phyloP scores from a whole-genome alignment of 192 early-diverging fungal species.

The Backusella sp. region DNA sequence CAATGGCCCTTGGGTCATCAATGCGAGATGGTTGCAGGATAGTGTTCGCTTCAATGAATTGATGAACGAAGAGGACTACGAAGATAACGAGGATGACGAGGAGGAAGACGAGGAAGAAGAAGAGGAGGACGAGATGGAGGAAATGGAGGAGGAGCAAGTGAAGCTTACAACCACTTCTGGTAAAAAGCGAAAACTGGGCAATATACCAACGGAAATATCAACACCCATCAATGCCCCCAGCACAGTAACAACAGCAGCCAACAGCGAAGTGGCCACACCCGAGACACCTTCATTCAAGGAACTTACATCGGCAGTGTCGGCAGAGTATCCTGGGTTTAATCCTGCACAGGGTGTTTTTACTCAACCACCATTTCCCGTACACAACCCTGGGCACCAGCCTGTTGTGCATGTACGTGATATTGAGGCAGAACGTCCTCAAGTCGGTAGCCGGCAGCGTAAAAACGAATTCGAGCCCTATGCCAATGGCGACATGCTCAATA shows the following conservation, averaged over 20 bases:
- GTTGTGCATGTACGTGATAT: constrained; percentile 45
- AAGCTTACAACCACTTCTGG: constrained; percentile 1
- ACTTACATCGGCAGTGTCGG: background rate
- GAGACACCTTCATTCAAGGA: background rate
- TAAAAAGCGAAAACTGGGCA: background rate
- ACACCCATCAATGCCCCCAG: background rate
- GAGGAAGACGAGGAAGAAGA: constrained; percentile 12
- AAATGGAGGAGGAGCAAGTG: background rate
- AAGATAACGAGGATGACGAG: constrained; percentile 30
- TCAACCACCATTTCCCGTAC: constrained; percentile 22
- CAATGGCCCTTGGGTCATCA: constrained; percentile 68
- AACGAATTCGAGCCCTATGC: constrained; percentile 65
- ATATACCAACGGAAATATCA: background rate
- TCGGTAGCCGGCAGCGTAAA: constrained; percentile 48
- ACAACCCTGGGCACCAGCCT: constrained; percentile 44
- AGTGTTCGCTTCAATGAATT: constrained; percentile 74
- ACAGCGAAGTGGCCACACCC: background rate
- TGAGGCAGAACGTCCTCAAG: constrained; percentile 49
- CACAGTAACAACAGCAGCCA: background rate
- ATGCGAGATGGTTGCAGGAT: constrained; percentile 72
- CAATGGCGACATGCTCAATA: constrained; percentile 60
- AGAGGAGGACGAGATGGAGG: background rate
- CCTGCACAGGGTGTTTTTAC: background rate
- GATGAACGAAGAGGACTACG: constrained; percentile 90
- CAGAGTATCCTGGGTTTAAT: background rate